Evolutionary conservation across 495 filamentous ascomycete species (phyloP), one percentile per base, ranked within the genome.

Genomic region (Neurospora sp.): DNA sequence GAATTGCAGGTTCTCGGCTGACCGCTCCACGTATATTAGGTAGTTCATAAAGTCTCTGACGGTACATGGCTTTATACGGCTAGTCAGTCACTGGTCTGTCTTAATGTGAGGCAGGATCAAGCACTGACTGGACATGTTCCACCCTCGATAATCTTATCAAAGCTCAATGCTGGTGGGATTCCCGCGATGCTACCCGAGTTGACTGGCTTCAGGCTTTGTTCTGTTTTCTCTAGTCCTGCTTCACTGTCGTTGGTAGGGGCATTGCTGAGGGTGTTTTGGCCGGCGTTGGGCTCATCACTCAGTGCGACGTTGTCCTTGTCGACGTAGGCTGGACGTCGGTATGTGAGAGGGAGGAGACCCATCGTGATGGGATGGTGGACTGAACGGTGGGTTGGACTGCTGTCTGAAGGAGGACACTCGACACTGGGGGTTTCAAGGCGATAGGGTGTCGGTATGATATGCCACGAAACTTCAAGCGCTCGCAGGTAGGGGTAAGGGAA

Each of bases 11-110:
- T 93, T 93, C 81, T 94, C 92, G 69, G 92, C 89, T 14, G 89
- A 80, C 42, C 89, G 88, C 77, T 93, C 92, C 70, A 94, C 86
- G 79, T 93, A 92, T 71, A 89, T 84, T 59, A 93, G 84, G 77
- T 93, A 94, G 81, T 92, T 91, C 89, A 93, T 92, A 78, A 94
- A 94, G 75, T 94, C 92, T 38, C 91, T 87, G 38, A 86, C 77
- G 0, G 92, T 93, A 78, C 89, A 89, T 37, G 92, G 92, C 92
- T 94, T 74, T 12, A 41, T 8, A n/a, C 23, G 18, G 12, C 39
- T 73, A 44, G 39, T 71, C 38, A 70, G 39, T 31, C 10, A 14
- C 70, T 66, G 18, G 16, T 74, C 3, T 11, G 40, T 37, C 38
- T 18, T 27, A 5, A 71, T 27, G 41, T 1, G 31, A 31, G 8